Base-by-base conservation (phyloP, 2,329 filamentous ascomycete genomes). In the Elsinoe ampelina region DNA sequence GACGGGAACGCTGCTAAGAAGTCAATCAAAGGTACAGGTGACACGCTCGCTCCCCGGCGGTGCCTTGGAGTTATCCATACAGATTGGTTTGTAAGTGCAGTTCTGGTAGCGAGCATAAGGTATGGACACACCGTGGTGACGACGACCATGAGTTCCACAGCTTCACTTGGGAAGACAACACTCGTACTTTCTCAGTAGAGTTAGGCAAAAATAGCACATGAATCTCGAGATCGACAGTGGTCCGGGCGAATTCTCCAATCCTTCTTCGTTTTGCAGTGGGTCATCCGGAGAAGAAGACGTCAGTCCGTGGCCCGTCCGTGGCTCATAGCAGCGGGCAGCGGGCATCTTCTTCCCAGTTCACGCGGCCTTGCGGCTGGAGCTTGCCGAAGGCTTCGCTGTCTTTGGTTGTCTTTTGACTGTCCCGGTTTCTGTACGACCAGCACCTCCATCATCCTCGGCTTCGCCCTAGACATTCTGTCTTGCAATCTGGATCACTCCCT, bases 381-480 rank as follows among this genome's bases (percentile, higher is more conserved):
- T 48, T 48, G 48, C 48, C 32, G 22, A 32, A 52, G 13, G 48
- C 48, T 52, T 52, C 34, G 48, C 48, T 38, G 48, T 52, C 48
- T 52, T 19, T 52, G 32, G 22, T 15, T 52, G 48, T 38, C 34
- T 52, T 19, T 52, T n/a, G 32, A 6, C 32, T 52, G 48, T 38
- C 34, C 34, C 48, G 15, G 15, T 32, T 17, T 22, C 22, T 48
- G 45, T 34, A 34, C 26, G 5, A 50, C 45, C 26, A 22, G 15
- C 41, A 20, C 41, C 41, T 45, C 48, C 41, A 45, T 17, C 3
- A 39, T 26, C 41, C 41, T 45, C 41, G 41, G 48, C 26, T 39
- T 52, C 48, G 34, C 32, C 45, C 32, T 50, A 34, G 45, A 30
- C 26, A 15, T 34, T 34, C 38, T 52, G 48, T 52, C 48, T 52